Conservation (phyloP, 2,329 filamentous ascomycete species). For the Colletotrichum cordylinicola region DNA sequence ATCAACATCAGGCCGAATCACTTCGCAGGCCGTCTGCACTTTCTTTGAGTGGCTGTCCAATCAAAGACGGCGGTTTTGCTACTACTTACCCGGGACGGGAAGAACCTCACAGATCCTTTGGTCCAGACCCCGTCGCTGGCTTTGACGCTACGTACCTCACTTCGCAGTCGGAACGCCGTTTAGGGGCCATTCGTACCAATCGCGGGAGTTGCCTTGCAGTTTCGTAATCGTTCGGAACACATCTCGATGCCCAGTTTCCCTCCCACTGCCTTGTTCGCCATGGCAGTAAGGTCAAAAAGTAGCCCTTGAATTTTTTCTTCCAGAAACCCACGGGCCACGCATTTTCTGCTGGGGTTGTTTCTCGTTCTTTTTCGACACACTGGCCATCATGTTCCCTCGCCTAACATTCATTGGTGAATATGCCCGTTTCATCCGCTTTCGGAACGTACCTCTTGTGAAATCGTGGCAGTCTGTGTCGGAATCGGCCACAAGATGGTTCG, state of each 20-base stretch:
- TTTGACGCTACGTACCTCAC: background rate
- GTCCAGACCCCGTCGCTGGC: background rate
- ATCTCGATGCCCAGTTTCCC: background rate
- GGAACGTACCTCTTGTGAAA: background rate
- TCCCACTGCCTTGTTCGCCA: background rate
- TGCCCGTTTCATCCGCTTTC: background rate
- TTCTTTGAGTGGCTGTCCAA: background rate
- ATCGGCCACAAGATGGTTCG: conserved; percentile 6
- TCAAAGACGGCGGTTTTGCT: background rate
- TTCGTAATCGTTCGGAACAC: background rate
- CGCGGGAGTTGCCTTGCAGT: background rate
- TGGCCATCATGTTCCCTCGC: background rate
- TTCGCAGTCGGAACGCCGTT: background rate
- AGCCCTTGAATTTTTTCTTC: background rate
- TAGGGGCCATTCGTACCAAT: background rate
- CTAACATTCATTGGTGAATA: background rate
- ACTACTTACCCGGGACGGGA: background rate
- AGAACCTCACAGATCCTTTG: background rate
- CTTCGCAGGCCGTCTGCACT: background rate
- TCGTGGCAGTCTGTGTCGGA: background rate
- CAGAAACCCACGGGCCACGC: background rate
- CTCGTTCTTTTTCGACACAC: background rate
- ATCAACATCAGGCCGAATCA: conserved; percentile 9
- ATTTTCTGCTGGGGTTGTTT: background rate
- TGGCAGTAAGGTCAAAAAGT: background rate